Evolutionary conservation across 441 rosid genomes (phyloP).

Genomic region (Codiaeum variegatum): DNA sequence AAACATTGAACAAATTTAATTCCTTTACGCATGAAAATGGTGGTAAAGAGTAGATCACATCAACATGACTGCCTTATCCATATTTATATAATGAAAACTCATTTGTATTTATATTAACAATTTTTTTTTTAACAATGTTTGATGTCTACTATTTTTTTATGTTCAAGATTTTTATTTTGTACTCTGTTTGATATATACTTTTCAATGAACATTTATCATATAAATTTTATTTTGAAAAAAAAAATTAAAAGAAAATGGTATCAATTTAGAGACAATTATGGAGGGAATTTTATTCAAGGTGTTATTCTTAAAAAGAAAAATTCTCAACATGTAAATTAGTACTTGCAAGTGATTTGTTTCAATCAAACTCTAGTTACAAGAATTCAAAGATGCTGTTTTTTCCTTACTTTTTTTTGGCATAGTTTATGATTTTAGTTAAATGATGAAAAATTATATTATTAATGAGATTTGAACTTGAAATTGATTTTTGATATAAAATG

Average conservation of each 20-base stretch:
- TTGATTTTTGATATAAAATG: neutral
- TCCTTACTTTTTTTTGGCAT: neutral
- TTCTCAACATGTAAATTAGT: too few species aligned
- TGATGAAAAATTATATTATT: too few species aligned
- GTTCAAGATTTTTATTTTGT: conserved; percentile 23
- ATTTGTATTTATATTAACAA: neutral
- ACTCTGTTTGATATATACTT: conserved; percentile 14
- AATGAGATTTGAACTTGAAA: too few species aligned
- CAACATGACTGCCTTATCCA: conserved; percentile 33
- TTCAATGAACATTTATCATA: conserved; percentile 21
- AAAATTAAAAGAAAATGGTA: conserved; percentile 14
- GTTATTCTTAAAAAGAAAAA: conserved; percentile 6
- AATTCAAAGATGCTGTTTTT: neutral
- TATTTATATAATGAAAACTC: conserved; percentile 14
- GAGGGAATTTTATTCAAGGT: conserved; percentile 25
- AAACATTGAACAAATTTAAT: conserved; percentile 12
- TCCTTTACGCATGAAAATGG: conserved; percentile 27
- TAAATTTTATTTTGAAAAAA: conserved; percentile 1
- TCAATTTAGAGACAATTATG: conserved; percentile 25
- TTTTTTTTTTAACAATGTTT: neutral
- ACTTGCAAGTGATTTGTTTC: neutral
- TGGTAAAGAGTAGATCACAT: conserved; percentile 14
- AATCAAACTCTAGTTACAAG: neutral
- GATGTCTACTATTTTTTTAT: conserved; percentile 14
- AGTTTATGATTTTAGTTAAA: too few species aligned